Base-by-base conservation (phyloP, 192 early-diverging fungal species). In the Cetraspora pellucida region DNA sequence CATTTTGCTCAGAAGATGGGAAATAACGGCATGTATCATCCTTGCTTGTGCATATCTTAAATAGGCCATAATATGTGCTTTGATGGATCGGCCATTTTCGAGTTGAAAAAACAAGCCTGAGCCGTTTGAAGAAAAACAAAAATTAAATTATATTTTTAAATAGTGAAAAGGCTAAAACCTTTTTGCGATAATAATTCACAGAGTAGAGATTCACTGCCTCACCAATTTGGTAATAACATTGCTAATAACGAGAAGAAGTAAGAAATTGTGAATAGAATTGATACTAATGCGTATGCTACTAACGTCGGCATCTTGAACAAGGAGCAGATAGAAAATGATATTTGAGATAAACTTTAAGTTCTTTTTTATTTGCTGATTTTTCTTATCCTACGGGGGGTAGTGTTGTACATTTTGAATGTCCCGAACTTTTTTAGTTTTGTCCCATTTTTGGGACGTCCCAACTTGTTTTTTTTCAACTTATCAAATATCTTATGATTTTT, bases 141-240 rank as follows among this genome's bases (percentile, higher is more conserved):
- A 27, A 13, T 60, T 27, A n/a, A 65, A 43, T 31, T 11, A 43
- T 19, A 16, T 63, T 63, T 5, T 3, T 6, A 16, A 19, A 16
- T 7, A 2, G 1, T 1, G 37, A 7, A 1, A 1, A 37, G 37
- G 0, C 7, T 52, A 52, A 52, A 4, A 17, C 3, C 19, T 10
- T 52, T 52, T 10, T 10, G 3, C 13, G 0, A 19, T 52, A 19
- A 11, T 61, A 37, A n/a, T 43, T 44, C 9, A 7, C 16, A 4
- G 11, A 19, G 5, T 54, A 5, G 19, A 54, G 19, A 44, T n/a
- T n/a, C n/a, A n/a, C n/a, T n/a, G n/a, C 37, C 37, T 44, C n/a
- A 65, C 63, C 63, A 65, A 44, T 65, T 65, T 65, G 63, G 63
- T 11, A 65, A 65, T n/a, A 65, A 31, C 3, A 43, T 44, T 37